Base-by-base conservation (phyloP, 306 rosid species). In the Gynostemma pentaphyllum region DNA sequence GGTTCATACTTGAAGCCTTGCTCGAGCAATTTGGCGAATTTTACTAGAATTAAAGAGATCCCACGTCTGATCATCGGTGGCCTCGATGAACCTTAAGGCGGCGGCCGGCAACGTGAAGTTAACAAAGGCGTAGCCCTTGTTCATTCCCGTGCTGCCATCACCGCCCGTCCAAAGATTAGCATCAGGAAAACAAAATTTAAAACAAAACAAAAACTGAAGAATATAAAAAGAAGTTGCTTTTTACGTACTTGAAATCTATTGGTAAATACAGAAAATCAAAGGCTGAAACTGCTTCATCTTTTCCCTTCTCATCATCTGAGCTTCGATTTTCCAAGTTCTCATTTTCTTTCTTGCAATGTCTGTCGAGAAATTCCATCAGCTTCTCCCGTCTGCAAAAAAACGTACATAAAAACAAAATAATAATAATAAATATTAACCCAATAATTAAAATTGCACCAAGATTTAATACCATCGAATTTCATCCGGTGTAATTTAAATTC, bases 41-140 rank as follows among this genome's bases (percentile, higher is more conserved):
- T 88, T 85, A 7, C 34, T 24, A 4, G 94, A 88, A 4, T 72
- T 63, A 21, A 77, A 85, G 13, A 66, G 36, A 0, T 70, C 79
- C 96, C 94, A 88, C 1, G 49, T 78, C 36, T 29, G 29, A 3
- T 30, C 4, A 0, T 80, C 54, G 0, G 75, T 71, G 4, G 81
- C 76, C 1, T 0, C 1, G 2, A 37, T 23, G 22, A 88, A 88
- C 62, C 57, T 79, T 81, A 78, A 77, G 1, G 81, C 89, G 2
- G 76, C 90, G 46, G 50, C 11, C 0, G 81, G 29, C 27, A 60
- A 49, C 0, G 88, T 88, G 67, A 88, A 88, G 67, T 88, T 88
- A 0, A 88, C 90, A 62, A 85, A 88, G 0, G 88, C 96, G 15
- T 88, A 88, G 0, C 96, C 96, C 10, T 83, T 83, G 62, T 88